Conservation (phyloP, 2,329 filamentous ascomycete genomes). For the Aspergillus quadrilineatus region DNA sequence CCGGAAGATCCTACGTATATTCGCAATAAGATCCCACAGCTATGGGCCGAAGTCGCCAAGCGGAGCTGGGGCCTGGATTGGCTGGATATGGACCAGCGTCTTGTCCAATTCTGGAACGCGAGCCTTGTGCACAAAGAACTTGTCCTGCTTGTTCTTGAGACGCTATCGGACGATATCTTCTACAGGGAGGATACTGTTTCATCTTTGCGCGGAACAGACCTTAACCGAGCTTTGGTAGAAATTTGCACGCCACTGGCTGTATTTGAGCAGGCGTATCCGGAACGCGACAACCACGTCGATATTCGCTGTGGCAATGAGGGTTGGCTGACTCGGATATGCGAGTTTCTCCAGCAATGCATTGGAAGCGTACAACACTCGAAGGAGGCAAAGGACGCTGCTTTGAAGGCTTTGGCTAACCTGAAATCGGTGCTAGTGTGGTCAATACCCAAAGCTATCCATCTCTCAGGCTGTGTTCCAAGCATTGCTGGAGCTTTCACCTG, state of each 20-base stretch:
- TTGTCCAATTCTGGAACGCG: conserved; percentile 74
- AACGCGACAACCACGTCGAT: conserved; percentile 65
- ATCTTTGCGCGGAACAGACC: conserved; percentile 73
- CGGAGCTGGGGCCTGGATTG: conserved; percentile 89
- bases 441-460: conserved; percentile 75
- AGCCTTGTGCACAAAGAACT: conserved; percentile 72
- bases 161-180: conserved; percentile 90
- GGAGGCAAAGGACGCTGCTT: conserved; percentile 66
- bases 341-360: conserved; percentile 72
- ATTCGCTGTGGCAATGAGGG: conserved; percentile 79
- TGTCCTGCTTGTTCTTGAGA: conserved; percentile 84
- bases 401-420: conserved; percentile 75
- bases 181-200: conserved; percentile 85
- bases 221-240: conserved; percentile 89
- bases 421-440: conserved; percentile 83
- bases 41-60: conserved; percentile 95
- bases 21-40: conserved; percentile 87
- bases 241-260: conserved; percentile 82
- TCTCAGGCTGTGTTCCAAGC: conserved; percentile 66
- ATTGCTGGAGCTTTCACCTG: conserved; percentile 71
- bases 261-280: conserved; percentile 72
- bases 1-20: conserved; percentile 76
- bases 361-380: conserved; percentile 64
- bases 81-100: conserved; percentile 86
- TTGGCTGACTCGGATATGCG: conserved; percentile 77